These are phyloP conservation scores for Colletotrichum godetiae DNA, from an alignment of 2,329 filamentous ascomycete genomes.

Conservation along the genomic window DNA sequence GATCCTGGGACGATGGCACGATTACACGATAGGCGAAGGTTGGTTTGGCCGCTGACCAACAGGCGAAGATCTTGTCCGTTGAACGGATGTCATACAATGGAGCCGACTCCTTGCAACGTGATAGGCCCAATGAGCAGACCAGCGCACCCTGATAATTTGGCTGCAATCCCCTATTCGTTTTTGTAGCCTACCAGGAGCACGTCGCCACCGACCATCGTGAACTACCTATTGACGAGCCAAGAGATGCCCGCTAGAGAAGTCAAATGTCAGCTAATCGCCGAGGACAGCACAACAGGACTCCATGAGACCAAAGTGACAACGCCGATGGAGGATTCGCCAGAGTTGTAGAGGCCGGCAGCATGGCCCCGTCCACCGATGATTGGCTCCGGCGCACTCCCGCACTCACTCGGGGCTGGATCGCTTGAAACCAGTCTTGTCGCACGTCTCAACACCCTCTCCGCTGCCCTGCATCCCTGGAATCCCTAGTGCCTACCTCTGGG, in stretches of 20 bases:
- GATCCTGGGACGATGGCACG: neutral
- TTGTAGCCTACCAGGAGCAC: constrained; percentile 1
- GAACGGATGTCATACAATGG: neutral
- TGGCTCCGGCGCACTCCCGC: constrained; percentile 11
- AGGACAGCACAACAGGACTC: constrained; percentile 4
- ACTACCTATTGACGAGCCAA: neutral
- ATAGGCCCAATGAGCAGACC: constrained; percentile 5
- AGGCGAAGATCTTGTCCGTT: neutral
- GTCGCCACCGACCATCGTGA: constrained; percentile 19
- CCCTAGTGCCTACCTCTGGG: neutral
- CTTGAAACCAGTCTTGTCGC: constrained; percentile 37
- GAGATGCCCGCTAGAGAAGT: neutral
- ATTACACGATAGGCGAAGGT: constrained; percentile 21
- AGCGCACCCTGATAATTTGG: constrained; percentile 11
- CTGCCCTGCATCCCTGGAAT: constrained; percentile 27
- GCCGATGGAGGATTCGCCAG: constrained; percentile 1
- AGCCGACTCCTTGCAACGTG: neutral
- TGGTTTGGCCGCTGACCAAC: constrained; percentile 8
- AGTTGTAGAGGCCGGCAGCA: neutral
- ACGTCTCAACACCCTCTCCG: constrained; percentile 34
- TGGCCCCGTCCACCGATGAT: constrained; percentile 19
- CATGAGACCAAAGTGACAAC: neutral
- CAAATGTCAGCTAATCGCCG: neutral
- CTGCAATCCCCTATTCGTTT: constrained; percentile 5
- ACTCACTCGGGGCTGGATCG: constrained; percentile 26